Percentiles rank a stretch among this genome's conserved stretches.
Evolutionary conservation across 2,329 filamentous ascomycete species (phyloP).

Genomic region (Ophiostoma populinum): DNA sequence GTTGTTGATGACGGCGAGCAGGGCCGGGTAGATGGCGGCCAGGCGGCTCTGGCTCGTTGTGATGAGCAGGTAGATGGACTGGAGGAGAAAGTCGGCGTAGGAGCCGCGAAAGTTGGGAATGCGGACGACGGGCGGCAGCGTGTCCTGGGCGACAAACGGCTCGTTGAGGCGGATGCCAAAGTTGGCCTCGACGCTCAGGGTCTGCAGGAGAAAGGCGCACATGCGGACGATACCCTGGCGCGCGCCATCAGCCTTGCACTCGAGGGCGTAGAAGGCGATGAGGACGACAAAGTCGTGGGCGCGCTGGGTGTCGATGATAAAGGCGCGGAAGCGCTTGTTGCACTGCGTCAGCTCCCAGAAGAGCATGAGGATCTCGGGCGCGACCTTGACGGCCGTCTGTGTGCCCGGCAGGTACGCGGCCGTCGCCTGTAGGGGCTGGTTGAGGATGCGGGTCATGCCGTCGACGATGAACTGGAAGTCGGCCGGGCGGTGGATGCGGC

Average conservation of each 20-base stretch:
- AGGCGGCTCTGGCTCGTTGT: conserved; percentile 81
- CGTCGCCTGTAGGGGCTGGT: conserved; percentile 81
- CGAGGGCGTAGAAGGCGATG: conserved; percentile 80
- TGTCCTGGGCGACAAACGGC: conserved; percentile 74
- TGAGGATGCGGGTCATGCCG: conserved; percentile 80
- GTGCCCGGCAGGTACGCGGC: conserved; percentile 75
- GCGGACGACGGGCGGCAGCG: conserved; percentile 63
- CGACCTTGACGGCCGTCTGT: conserved; percentile 66
- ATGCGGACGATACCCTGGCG: conserved; percentile 89
- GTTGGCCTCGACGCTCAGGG: conserved; percentile 77
- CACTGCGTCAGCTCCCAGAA: conserved; percentile 97
- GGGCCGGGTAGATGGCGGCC: conserved; percentile 77
- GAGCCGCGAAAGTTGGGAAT: conserved; percentile 73
- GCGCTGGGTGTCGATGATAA: conserved; percentile 89
- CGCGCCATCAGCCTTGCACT: conserved; percentile 68
- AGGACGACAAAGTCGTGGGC: conserved; percentile 86
- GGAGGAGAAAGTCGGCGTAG: conserved; percentile 87
- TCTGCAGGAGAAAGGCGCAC: conserved; percentile 95
- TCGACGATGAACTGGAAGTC: conserved; percentile 97
- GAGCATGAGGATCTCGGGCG: conserved; percentile 88
- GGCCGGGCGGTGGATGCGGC: conserved; percentile 76
- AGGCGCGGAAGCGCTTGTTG: conserved; percentile 92
- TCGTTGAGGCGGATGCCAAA: conserved; percentile 87
- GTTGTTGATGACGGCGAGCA: conserved; percentile 87
- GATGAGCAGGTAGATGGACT: conserved; percentile 86